phyloP scores from a whole-genome alignment of 352 stramenopile genomes.

The Globisporangium splendens region DNA sequence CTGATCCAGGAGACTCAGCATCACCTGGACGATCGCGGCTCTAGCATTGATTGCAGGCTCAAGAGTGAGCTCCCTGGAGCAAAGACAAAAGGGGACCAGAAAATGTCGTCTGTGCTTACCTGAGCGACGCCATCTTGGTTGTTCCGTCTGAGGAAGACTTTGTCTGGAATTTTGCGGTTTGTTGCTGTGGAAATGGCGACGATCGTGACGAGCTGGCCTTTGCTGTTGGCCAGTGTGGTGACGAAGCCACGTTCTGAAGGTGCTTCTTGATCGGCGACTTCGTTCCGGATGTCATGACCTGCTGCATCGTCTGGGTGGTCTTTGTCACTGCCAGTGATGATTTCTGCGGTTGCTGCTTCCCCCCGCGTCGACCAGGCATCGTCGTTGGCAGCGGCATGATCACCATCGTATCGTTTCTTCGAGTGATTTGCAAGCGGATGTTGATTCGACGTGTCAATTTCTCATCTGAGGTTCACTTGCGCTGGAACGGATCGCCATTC shows the following conservation, averaged over 20 bases:
- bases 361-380: neutral
- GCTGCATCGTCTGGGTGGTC: conserved; percentile 1
- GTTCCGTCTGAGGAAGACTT: neutral
- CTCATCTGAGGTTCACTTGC: conserved; percentile 10
- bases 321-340: neutral
- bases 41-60: conserved; percentile 13
- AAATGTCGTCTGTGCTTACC: conserved; percentile 1
- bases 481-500: too few relatives aligned
- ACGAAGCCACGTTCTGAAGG: conserved; percentile 21
- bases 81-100: too few relatives aligned
- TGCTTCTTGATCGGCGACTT: conserved; percentile 68
- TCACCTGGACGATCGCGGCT: conserved; percentile 49
- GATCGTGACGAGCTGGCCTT: neutral
- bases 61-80: neutral
- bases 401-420: conserved; percentile 9
- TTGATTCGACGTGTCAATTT: conserved; percentile 5
- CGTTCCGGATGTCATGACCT: neutral
- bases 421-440: neutral
- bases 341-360: conserved; percentile 6
- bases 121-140: conserved; percentile 4
- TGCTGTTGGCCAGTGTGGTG: conserved; percentile 1
- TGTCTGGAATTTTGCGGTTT: neutral
- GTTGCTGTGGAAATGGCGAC: neutral
- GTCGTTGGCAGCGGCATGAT: conserved; percentile 19
- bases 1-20: conserved; percentile 57